Evolutionary conservation across 2,329 filamentous ascomycete genomes (phyloP).

Genomic region (Ophiocordyceps unilateralis): DNA sequence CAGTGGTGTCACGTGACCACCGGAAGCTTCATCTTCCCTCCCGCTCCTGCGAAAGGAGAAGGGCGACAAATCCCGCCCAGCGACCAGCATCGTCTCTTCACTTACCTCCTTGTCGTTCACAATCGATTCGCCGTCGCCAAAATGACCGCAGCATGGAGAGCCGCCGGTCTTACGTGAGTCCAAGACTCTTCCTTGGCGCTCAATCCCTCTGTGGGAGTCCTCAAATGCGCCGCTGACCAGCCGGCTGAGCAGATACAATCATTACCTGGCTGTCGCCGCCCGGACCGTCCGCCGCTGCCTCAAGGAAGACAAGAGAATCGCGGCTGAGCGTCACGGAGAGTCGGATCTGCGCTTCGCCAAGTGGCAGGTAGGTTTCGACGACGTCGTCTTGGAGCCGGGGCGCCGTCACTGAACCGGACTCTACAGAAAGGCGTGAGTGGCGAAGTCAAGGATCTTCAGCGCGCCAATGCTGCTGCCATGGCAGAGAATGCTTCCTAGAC

Average conservation of each 20-base stretch:
- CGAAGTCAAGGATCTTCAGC: slow-evolving; percentile 56
- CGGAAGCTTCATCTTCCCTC: too few species aligned
- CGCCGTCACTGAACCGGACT: slow-evolving; percentile 7
- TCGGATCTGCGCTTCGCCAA: slow-evolving; percentile 81
- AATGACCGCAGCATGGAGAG: slow-evolving; percentile 98
- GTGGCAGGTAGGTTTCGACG: slow-evolving; percentile 57
- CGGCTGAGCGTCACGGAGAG: slow-evolving; percentile 76
- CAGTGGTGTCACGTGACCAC: neutral
- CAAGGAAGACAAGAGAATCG: slow-evolving; percentile 83
- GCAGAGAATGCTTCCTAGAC: slow-evolving; percentile 17
- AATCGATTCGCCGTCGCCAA: slow-evolving; percentile 32
- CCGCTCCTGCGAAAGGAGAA: neutral
- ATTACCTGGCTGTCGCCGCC: slow-evolving; percentile 90
- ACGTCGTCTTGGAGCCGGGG: neutral
- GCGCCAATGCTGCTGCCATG: slow-evolving; percentile 29
- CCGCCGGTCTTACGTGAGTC: slow-evolving; percentile 85
- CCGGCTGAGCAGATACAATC: slow-evolving; percentile 71
- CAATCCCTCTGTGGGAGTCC: too few species aligned
- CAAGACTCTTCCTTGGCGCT: neutral
- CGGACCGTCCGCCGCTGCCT: slow-evolving; percentile 90
- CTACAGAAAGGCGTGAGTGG: slow-evolving; percentile 89
- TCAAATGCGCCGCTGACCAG: slow-evolving; percentile 1
- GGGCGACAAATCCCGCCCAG: neutral
- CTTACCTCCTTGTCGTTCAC: slow-evolving; percentile 9
- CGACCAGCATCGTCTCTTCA: slow-evolving; percentile 12